These are phyloP conservation scores for Camellia granthamiana DNA, from an alignment of 148 eudicot genomes.

Conservation along the genomic window DNA sequence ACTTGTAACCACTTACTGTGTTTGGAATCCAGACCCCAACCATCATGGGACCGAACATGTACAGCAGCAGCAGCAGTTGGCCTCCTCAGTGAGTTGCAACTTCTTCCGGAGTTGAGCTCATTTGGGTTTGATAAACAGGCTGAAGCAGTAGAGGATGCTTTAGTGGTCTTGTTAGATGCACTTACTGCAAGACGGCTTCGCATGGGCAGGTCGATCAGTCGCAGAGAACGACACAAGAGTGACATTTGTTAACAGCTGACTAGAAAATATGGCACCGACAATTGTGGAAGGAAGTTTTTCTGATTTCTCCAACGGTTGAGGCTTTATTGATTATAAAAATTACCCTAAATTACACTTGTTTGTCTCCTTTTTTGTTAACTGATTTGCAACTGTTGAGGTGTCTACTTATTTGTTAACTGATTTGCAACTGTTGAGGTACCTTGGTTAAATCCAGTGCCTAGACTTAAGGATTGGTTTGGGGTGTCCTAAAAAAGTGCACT, in stretches of 20 bases:
- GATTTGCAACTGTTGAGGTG: neutral
- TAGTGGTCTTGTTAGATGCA: constrained; percentile 58
- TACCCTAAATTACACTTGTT: neutral
- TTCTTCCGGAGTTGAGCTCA: constrained; percentile 51
- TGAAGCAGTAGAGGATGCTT: constrained; percentile 63
- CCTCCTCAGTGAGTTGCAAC: constrained; percentile 74
- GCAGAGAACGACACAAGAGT: constrained; percentile 44
- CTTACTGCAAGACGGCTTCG: constrained; percentile 75
- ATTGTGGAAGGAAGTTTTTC: constrained; percentile 11
- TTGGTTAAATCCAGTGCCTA: neutral
- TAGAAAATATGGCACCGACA: neutral
- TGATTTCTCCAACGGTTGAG: neutral
- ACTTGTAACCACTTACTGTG: neutral
- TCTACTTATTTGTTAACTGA: neutral
- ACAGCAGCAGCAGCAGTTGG: constrained; percentile 93
- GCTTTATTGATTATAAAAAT: neutral
- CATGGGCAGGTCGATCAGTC: constrained; percentile 83
- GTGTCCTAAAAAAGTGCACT: no score
- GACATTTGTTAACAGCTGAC: constrained; percentile 40
- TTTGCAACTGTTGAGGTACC: neutral
- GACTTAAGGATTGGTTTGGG: no score
- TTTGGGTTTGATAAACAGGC: constrained; percentile 62
- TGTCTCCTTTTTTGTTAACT: neutral
- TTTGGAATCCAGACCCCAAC: constrained; percentile 71
- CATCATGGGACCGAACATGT: constrained; percentile 95